A percentile compares a stretch with the other conserved stretches of the same genome.
These are phyloP conservation scores for Rhypophila decipiens DNA, from an alignment of 495 filamentous ascomycete species.

Conservation along the genomic window DNA sequence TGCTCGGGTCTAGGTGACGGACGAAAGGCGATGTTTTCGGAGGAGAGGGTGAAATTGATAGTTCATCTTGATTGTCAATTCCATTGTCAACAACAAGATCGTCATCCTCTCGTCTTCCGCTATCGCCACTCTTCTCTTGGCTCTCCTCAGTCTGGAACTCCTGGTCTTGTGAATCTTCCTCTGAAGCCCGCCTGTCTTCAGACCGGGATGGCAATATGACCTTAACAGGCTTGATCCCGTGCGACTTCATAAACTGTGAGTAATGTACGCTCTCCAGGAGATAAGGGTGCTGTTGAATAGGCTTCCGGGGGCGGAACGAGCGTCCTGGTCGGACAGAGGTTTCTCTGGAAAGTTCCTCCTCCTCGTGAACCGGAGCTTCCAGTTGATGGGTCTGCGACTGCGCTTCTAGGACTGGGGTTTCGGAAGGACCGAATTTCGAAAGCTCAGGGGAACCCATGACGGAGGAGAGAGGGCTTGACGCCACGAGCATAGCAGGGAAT, in stretches of 20 bases:
- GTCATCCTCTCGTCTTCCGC: slow-evolving; percentile 24
- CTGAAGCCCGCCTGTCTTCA: slow-evolving; percentile 15
- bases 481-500: slow-evolving; percentile 8
- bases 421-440: too few species aligned
- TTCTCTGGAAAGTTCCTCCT: slow-evolving; percentile 15
- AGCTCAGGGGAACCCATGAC: background rate
- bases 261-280: slow-evolving; percentile 63
- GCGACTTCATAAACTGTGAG: slow-evolving; percentile 49
- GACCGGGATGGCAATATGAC: slow-evolving; percentile 32
- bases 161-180: slow-evolving; percentile 44
- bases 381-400: background rate
- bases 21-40: slow-evolving; percentile 18
- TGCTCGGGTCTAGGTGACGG: slow-evolving; percentile 14
- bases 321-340: slow-evolving; percentile 24
- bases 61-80: slow-evolving; percentile 20
- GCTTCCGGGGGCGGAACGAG: slow-evolving; percentile 60
- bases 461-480: background rate
- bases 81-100: slow-evolving; percentile 17
- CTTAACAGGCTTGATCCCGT: slow-evolving; percentile 58
- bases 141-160: slow-evolving; percentile 46
- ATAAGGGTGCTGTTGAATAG: slow-evolving; percentile 73
- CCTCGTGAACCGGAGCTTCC: background rate
- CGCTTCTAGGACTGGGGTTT: too few species aligned
- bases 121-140: slow-evolving; percentile 22
- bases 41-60: slow-evolving; percentile 21